These are phyloP conservation scores for Pseudogymnoascus sp. DNA, from an alignment of 2,329 filamentous ascomycete species.

Conservation along the genomic window DNA sequence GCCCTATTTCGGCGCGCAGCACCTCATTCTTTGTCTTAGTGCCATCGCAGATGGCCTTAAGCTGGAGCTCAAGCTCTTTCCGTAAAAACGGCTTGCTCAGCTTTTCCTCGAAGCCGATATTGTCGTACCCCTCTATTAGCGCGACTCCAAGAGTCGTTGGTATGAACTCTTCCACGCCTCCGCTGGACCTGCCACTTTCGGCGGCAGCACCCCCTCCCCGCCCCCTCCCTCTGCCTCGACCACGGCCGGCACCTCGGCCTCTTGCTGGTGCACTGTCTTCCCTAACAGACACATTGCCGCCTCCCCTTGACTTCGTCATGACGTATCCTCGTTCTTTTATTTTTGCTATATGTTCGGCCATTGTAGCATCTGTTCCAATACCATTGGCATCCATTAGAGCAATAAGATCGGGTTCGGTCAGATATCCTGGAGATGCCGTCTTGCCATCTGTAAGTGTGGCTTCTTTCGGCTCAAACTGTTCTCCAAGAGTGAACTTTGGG, in stretches of 20 bases:
- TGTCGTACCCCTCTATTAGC: constrained; percentile 87
- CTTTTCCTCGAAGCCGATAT: constrained; percentile 86
- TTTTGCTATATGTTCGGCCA: constrained; percentile 97
- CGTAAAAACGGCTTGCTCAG: constrained; percentile 91
- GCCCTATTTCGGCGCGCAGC: constrained; percentile 71
- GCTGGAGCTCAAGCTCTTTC: constrained; percentile 95
- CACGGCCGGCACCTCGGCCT: constrained; percentile 28
- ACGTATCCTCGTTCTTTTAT: constrained; percentile 89
- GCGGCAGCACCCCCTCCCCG: constrained; percentile 32
- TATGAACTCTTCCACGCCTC: constrained; percentile 72
- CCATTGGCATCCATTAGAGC: constrained; percentile 97
- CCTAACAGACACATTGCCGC: constrained; percentile 28
- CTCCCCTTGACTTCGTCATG: constrained; percentile 47
- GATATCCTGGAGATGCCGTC: constrained; percentile 72
- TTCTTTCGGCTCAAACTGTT: constrained; percentile 79
- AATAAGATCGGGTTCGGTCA: constrained; percentile 93
- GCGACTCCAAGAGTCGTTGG: constrained; percentile 87
- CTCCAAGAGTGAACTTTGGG: constrained; percentile 69
- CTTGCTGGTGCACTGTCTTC: constrained; percentile 29
- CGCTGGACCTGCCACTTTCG: constrained; percentile 35
- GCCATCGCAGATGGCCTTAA: constrained; percentile 94
- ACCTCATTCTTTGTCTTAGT: constrained; percentile 65
- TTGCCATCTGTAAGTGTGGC: constrained; percentile 87
- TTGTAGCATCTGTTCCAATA: constrained; percentile 95
- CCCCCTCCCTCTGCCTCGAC: constrained; percentile 19